These are phyloP conservation scores for Kuraishia piskuri DNA, from an alignment of 805 yeast species.

Conservation along the genomic window DNA sequence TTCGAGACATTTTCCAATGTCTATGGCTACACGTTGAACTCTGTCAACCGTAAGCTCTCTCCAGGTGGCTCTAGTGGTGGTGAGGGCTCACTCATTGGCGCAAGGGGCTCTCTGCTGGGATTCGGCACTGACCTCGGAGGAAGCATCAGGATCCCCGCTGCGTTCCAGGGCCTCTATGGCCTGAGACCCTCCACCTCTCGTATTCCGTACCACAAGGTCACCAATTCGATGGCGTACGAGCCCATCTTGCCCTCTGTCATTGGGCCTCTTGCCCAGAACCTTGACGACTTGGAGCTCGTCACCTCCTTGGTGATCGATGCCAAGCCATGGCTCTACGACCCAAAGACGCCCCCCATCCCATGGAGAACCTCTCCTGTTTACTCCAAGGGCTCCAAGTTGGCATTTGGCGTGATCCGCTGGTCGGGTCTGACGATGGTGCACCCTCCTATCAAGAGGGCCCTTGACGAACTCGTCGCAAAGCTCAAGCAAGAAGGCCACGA, in stretches of 20 bases:
- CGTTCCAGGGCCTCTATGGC: constrained; percentile 25
- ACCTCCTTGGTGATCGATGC: constrained; percentile 27
- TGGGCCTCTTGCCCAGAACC: constrained; percentile 23
- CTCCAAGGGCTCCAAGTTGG: constrained; percentile 22
- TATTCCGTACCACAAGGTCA: constrained; percentile 20
- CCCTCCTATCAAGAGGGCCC: constrained; percentile 44
- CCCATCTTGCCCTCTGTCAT: constrained; percentile 23
- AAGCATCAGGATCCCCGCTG: constrained; percentile 25
- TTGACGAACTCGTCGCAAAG: constrained; percentile 19
- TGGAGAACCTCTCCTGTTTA: constrained; percentile 43
- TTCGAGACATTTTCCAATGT: constrained; percentile 30
- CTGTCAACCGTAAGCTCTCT: constrained; percentile 26
- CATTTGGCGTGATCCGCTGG: constrained; percentile 32
- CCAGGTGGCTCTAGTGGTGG: constrained; percentile 41
- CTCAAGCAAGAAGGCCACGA: constrained; percentile 40
- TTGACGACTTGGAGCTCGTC: constrained; percentile 26
- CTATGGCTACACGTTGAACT: constrained; percentile 25
- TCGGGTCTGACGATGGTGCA: constrained; percentile 37
- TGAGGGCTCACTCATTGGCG: constrained; percentile 29
- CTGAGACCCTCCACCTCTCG: constrained; percentile 25
- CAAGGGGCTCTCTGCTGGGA: constrained; percentile 24
- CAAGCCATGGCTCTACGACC: constrained; percentile 41
- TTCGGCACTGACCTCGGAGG: constrained; percentile 34
- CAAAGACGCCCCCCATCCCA: constrained; percentile 38
- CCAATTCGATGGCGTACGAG: constrained; percentile 25